phyloP scores from a whole-genome alignment of 1,284 basidiomycete genomes.

The Naganishia sp. region DNA sequence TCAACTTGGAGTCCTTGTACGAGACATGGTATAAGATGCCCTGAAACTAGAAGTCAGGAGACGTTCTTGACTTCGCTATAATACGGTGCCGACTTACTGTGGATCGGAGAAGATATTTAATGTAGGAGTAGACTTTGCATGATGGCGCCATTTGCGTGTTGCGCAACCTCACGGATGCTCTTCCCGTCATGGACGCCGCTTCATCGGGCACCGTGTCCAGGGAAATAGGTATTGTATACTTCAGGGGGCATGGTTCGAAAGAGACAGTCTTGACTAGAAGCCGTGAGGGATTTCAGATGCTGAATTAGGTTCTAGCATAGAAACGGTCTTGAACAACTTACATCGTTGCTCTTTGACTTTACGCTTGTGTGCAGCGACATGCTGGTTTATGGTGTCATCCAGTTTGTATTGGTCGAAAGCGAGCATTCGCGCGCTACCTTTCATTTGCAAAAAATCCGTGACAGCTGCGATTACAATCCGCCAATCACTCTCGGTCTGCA shows the following conservation, averaged over 20 bases:
- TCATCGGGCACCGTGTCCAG: not conserved
- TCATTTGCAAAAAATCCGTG: conserved; percentile 56
- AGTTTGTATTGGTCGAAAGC: conserved; percentile 54
- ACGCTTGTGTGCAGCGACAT: conserved; percentile 38
- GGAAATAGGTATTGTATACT: conserved; percentile 55
- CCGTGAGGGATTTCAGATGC: not conserved
- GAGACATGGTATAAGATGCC: conserved; percentile 59
- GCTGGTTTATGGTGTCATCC: conserved; percentile 38
- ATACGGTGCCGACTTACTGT: conserved; percentile 34
- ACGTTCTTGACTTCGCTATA: not conserved
- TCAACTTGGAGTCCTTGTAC: conserved; percentile 6
- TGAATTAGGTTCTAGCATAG: not conserved
- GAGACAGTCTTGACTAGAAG: conserved; percentile 57
- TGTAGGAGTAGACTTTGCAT: conserved; percentile 51
- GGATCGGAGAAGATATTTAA: conserved; percentile 59
- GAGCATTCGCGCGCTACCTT: conserved; percentile 55
- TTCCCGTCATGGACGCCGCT: not conserved
- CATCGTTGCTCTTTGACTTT: conserved; percentile 17
- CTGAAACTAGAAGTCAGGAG: not conserved
- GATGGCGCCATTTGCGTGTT: conserved; percentile 48
- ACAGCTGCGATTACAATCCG: conserved; percentile 53
- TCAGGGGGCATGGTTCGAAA: conserved; percentile 55
- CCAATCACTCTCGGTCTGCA: conserved; percentile 41
- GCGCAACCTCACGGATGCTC: conserved; percentile 35
- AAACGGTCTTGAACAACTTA: not conserved